phyloP scores from a whole-genome alignment of 495 filamentous ascomycete species.

The Rhizodiscina lignyota region DNA sequence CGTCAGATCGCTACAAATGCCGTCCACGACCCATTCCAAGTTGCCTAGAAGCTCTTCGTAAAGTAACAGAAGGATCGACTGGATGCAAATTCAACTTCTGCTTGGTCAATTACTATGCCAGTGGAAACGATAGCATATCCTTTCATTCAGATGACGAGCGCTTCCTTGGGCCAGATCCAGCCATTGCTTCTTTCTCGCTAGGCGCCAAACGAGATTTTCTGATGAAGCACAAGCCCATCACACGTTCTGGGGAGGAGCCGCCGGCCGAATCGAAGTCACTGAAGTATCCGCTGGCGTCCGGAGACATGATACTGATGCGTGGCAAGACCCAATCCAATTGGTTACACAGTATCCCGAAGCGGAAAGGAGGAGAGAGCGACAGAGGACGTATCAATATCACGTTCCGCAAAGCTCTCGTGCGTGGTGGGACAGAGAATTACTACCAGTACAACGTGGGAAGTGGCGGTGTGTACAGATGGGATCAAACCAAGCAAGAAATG shows the following conservation, averaged over 20 bases:
- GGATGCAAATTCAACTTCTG: slow-evolving; percentile 53
- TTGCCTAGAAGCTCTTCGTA: slow-evolving; percentile 41
- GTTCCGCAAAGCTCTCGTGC: slow-evolving; percentile 45
- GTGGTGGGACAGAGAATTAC: slow-evolving; percentile 54
- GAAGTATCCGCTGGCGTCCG: slow-evolving; percentile 42
- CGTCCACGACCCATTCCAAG: slow-evolving; percentile 47
- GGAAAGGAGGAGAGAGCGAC: slow-evolving; percentile 36
- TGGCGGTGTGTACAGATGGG: slow-evolving; percentile 46
- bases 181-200: slow-evolving; percentile 55
- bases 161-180: slow-evolving; percentile 47
- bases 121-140: slow-evolving; percentile 50
- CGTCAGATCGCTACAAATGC: slow-evolving; percentile 33
- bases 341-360: slow-evolving; percentile 62
- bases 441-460: slow-evolving; percentile 60
- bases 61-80: slow-evolving; percentile 39
- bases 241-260: slow-evolving; percentile 5
- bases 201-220: slow-evolving; percentile 50
- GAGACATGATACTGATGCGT: slow-evolving; percentile 61
- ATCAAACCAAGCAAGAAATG: slow-evolving; percentile 37
- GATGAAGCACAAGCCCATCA: slow-evolving; percentile 48
- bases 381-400: slow-evolving; percentile 61
- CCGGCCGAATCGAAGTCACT: slow-evolving; percentile 24
- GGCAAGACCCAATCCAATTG: slow-evolving; percentile 52
- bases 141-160: slow-evolving; percentile 65
- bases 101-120: slow-evolving; percentile 62